phyloP scores from a whole-genome alignment of 352 stramenopile species.

The Pilasporangium apinafurcum region DNA sequence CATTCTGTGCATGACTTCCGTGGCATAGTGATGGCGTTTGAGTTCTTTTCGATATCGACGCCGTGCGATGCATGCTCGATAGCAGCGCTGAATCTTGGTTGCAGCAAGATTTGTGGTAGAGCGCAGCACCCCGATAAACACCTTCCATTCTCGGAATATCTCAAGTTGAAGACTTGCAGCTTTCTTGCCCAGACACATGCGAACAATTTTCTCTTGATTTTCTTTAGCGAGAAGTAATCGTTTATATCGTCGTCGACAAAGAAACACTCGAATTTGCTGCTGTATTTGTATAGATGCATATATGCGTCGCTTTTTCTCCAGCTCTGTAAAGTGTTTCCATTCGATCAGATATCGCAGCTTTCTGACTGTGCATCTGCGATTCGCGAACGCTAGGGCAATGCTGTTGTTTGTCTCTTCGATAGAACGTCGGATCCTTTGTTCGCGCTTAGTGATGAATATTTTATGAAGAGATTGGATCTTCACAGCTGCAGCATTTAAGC shows the following conservation, averaged over 20 bases:
- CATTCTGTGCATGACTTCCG: constrained; percentile 39
- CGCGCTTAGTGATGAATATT: constrained; percentile 26
- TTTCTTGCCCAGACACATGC: constrained; percentile 23
- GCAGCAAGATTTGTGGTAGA: constrained; percentile 6
- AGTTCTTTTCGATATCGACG: constrained; percentile 31
- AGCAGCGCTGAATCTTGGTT: constrained; percentile 33
- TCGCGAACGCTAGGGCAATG: constrained; percentile 34
- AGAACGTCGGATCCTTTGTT: constrained; percentile 20
- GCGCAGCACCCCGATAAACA: background rate
- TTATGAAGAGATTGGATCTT: constrained; percentile 51
- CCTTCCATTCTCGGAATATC: constrained; percentile 16
- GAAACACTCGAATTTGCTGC: constrained; percentile 23
- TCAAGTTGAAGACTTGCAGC: constrained; percentile 5
- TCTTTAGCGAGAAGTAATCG: constrained; percentile 25
- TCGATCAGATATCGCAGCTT: constrained; percentile 14
- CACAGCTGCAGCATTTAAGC: constrained; percentile 25
- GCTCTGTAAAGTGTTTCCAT: constrained; percentile 31
- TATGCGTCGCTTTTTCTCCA: constrained; percentile 21
- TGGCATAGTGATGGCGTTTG: constrained; percentile 32
- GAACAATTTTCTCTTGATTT: constrained; percentile 32
- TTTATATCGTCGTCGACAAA: constrained; percentile 23
- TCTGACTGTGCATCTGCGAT: too few relatives aligned
- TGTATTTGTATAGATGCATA: constrained; percentile 31
- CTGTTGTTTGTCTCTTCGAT: constrained; percentile 26
- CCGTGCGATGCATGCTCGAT: constrained; percentile 19